These are phyloP conservation scores for Haematococcus sp. DNA, from an alignment of 139 green algal species.

Conservation along the genomic window DNA sequence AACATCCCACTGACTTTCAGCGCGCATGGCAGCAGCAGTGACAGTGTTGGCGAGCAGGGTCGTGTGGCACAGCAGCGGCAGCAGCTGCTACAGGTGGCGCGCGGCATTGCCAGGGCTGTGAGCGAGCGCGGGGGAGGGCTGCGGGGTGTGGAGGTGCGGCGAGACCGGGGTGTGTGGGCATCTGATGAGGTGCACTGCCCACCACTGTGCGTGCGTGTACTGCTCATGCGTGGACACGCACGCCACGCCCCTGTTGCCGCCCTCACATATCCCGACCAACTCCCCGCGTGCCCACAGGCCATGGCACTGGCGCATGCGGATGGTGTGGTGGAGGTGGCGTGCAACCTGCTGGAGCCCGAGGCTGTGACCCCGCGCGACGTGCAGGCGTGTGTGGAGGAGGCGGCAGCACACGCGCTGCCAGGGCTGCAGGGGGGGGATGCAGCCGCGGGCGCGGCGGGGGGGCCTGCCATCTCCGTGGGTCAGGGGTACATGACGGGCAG, in stretches of 20 bases:
- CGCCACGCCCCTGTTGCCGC: not conserved
- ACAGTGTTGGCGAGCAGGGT: not conserved
- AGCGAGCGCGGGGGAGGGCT: constrained; percentile 69
- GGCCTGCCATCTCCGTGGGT: too few relatives aligned
- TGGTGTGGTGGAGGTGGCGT: constrained; percentile 70
- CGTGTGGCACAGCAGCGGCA: not conserved
- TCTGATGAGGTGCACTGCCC: not conserved
- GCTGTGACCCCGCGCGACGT: not conserved
- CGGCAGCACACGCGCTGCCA: not conserved
- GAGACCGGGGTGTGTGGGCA: not conserved
- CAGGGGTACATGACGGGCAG: too few relatives aligned
- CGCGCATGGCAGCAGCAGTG: not conserved
- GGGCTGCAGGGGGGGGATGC: too few relatives aligned
- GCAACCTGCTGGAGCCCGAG: constrained; percentile 67
- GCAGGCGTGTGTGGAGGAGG: not conserved
- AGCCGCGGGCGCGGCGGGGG: too few relatives aligned
- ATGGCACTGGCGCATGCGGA: constrained; percentile 68
- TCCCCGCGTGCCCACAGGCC: constrained; percentile 38
- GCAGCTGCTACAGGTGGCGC: not conserved
- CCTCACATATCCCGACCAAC: not conserved
- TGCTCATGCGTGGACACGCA: too few relatives aligned
- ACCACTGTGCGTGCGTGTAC: not conserved
- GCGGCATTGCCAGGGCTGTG: constrained; percentile 22
- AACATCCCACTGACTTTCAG: constrained; percentile 59
- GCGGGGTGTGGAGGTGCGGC: constrained; percentile 48